phyloP scores from a whole-genome alignment of 352 stramenopile species.

The Phytophthora meadii region DNA sequence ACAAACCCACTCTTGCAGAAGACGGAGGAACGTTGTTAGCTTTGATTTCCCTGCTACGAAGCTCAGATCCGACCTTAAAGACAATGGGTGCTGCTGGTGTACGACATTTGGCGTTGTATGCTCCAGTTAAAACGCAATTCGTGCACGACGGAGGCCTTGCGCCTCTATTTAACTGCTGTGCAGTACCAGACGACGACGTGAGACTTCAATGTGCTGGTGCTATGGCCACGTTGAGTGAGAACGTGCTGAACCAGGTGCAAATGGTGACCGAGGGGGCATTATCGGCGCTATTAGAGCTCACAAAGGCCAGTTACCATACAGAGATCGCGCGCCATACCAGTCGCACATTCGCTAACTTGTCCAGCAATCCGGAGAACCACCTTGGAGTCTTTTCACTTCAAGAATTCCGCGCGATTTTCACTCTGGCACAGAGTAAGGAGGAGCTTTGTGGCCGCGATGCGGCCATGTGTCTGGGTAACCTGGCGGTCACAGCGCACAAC shows the following conservation, averaged over 20 bases:
- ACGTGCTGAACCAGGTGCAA: conserved; percentile 89
- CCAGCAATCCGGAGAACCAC: conserved; percentile 93
- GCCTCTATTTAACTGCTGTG: conserved; percentile 71
- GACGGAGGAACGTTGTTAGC: conserved; percentile 83
- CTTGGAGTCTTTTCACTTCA: conserved; percentile 84
- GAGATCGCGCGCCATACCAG: conserved; percentile 91
- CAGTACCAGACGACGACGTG: conserved; percentile 77
- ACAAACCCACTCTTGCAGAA: conserved; percentile 90
- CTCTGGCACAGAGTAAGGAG: conserved; percentile 66
- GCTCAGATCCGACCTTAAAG: conserved; percentile 80
- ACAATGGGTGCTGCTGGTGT: conserved; percentile 89
- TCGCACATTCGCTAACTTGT: conserved; percentile 91
- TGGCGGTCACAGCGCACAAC: conserved; percentile 92
- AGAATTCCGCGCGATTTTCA: conserved; percentile 84
- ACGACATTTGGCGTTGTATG: conserved; percentile 89
- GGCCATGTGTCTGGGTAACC: conserved; percentile 93
- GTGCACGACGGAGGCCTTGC: conserved; percentile 72
- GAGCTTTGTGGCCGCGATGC: conserved; percentile 92
- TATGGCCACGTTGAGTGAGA: conserved; percentile 93
- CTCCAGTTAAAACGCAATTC: conserved; percentile 71
- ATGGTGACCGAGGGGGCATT: conserved; percentile 85
- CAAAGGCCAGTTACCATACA: conserved; percentile 62
- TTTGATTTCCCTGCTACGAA: conserved; percentile 86
- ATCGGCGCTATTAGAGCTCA: conserved; percentile 74
- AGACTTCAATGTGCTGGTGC: conserved; percentile 89